Evolutionary conservation across 2,329 filamentous ascomycete genomes (phyloP).

Genomic region (Clarireedia hainanense): DNA sequence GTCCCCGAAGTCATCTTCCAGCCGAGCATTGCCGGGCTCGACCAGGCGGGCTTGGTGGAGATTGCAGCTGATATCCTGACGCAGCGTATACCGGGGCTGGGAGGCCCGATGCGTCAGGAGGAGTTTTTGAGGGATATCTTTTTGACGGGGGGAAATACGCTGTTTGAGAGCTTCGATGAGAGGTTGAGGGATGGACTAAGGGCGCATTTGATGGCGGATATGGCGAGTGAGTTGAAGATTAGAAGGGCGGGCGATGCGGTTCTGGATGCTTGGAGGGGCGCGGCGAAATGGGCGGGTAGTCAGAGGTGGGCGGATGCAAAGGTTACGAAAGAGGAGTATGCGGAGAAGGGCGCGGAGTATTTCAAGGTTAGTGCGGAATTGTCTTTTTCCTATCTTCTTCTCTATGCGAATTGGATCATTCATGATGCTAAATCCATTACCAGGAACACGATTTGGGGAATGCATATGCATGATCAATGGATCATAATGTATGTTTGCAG

Average conservation of each 20-base stretch:
- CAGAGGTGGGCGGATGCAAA: slow-evolving; percentile 53
- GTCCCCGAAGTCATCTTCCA: slow-evolving; percentile 92
- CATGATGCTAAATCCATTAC: neutral
- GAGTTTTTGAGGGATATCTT: slow-evolving; percentile 81
- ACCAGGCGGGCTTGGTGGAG: slow-evolving; percentile 89
- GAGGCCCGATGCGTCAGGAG: slow-evolving; percentile 41
- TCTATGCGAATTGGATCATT: neutral
- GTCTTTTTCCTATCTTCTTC: neutral
- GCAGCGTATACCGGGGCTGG: slow-evolving; percentile 59
- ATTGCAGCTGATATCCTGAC: slow-evolving; percentile 85
- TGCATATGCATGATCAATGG: slow-evolving; percentile 35
- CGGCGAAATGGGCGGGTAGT: slow-evolving; percentile 70
- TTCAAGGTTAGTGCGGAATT: slow-evolving; percentile 54
- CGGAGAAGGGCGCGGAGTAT: slow-evolving; percentile 90
- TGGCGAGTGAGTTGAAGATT: neutral
- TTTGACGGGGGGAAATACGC: slow-evolving; percentile 84
- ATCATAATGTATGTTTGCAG: neutral
- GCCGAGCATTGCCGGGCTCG: slow-evolving; percentile 81
- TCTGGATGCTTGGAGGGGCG: slow-evolving; percentile 89
- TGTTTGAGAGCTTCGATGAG: slow-evolving; percentile 83
- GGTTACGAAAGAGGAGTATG: slow-evolving; percentile 74
- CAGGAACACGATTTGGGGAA: slow-evolving; percentile 63
- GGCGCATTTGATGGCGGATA: slow-evolving; percentile 60
- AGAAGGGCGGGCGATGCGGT: slow-evolving; percentile 67
- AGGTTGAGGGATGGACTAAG: slow-evolving; percentile 65